Evolutionary conservation across 169 alveolate species (phyloP).

Genomic region (Plasmodium vinckei): DNA sequence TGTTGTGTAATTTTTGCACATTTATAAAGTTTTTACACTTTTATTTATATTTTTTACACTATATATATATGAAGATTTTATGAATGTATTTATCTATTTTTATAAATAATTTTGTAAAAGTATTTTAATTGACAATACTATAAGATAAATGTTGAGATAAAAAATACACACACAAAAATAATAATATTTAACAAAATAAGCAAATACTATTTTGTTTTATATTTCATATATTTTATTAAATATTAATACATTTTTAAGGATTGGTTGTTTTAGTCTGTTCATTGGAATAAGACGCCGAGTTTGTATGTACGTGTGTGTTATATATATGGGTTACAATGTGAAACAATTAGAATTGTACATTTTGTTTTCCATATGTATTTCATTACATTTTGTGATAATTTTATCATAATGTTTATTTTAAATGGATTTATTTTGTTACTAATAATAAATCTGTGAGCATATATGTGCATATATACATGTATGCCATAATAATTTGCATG

Average conservation of each 20-base stretch:
- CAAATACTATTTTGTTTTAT: background rate
- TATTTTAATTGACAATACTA: background rate
- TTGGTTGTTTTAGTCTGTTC: too few relatives aligned
- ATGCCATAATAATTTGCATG: background rate
- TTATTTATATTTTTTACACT: background rate
- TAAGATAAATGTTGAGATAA: background rate
- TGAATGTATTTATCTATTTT: background rate
- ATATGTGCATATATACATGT: background rate
- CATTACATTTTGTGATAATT: background rate
- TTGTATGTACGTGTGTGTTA: too few relatives aligned
- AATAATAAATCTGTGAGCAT: background rate
- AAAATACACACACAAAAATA: constrained; percentile 2
- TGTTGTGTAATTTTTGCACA: constrained; percentile 8
- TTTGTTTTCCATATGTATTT: background rate
- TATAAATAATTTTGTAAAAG: background rate
- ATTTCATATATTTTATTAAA: too few relatives aligned
- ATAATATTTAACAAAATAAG: background rate
- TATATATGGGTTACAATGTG: constrained; percentile 2
- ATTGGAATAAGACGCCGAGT: too few relatives aligned
- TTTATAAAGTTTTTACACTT: background rate
- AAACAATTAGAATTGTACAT: background rate
- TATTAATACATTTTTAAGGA: too few relatives aligned
- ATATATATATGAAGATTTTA: background rate
- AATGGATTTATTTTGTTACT: constrained; percentile 1
- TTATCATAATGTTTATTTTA: background rate